A percentile compares a stretch with the other conserved stretches of the same genome.
phyloP scores from a whole-genome alignment of 352 stramenopile genomes.

The Phytophthora pistaciae region DNA sequence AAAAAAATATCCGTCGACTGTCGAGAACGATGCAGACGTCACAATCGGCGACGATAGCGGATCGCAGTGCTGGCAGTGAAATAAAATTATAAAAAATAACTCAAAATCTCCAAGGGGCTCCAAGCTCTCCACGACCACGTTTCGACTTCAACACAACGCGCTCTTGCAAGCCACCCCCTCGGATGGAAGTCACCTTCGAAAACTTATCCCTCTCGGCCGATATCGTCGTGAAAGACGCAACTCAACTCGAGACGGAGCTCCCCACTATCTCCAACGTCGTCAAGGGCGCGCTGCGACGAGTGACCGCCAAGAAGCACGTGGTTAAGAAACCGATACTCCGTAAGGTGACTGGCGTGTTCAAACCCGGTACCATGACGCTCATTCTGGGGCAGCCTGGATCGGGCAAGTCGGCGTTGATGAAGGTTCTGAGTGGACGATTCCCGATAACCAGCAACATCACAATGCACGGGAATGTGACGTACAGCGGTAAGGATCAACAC shows the following conservation, averaged over 20 bases:
- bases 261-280: slow-evolving; percentile 26
- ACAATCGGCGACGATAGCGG: neutral
- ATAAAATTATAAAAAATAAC: no score
- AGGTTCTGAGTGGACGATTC: slow-evolving; percentile 55
- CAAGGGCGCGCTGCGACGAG: slow-evolving; percentile 24
- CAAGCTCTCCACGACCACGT: slow-evolving; percentile 24
- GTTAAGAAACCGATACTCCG: slow-evolving; percentile 37
- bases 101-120: neutral
- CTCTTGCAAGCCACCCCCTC: slow-evolving; percentile 23
- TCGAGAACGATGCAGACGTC: neutral
- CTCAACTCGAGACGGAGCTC: slow-evolving; percentile 20
- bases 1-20: neutral
- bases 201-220: slow-evolving; percentile 41
- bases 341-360: slow-evolving; percentile 30
- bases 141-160: neutral
- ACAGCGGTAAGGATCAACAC: slow-evolving; percentile 38
- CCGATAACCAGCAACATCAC: slow-evolving; percentile 40
- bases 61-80: neutral
- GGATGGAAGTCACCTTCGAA: slow-evolving; percentile 43
- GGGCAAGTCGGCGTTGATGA: slow-evolving; percentile 33
- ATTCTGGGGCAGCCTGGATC: slow-evolving; percentile 43
- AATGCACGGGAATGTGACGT: slow-evolving; percentile 42
- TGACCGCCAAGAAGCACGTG: slow-evolving; percentile 31
- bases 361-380: slow-evolving; percentile 41
- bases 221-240: slow-evolving; percentile 23